Percentiles rank a stretch among this genome's conserved stretches.
Evolutionary conservation across 306 rosid species (phyloP).

Genomic region (Vicia villosa): DNA sequence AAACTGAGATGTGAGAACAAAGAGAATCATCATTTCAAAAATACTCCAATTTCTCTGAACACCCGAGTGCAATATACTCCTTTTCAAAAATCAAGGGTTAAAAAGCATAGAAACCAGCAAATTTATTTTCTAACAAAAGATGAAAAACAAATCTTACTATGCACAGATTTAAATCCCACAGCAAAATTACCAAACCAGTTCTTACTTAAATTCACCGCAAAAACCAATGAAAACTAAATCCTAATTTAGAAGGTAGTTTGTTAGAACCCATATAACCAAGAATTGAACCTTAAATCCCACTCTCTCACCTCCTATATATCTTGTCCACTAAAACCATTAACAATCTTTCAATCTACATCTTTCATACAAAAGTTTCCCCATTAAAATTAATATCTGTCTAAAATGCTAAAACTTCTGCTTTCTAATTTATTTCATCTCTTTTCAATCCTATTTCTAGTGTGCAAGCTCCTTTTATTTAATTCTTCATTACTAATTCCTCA

Average conservation of each 20-base stretch:
- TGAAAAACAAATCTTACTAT: neutral
- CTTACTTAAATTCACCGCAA: neutral
- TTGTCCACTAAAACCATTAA: neutral
- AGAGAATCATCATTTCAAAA: neutral
- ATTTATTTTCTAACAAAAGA: neutral
- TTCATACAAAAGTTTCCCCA: neutral
- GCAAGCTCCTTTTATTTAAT: neutral
- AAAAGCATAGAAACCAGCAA: neutral
- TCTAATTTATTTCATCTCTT: neutral
- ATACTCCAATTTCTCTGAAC: neutral
- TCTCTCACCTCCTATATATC: neutral
- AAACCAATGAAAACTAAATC: neutral
- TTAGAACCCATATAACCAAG: neutral
- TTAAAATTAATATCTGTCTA: neutral
- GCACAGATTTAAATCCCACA: neutral
- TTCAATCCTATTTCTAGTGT: neutral
- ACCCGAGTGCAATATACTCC: neutral
- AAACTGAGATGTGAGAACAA: neutral
- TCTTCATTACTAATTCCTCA: neutral
- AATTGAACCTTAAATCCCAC: neutral
- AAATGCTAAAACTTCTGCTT: neutral
- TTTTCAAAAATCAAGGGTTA: neutral
- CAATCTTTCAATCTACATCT: constrained; percentile 1
- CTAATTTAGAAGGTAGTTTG: neutral
- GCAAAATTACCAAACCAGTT: neutral